Evolutionary conservation across 352 stramenopile species (phyloP).

Genomic region (Thalassiosira oceanica): DNA sequence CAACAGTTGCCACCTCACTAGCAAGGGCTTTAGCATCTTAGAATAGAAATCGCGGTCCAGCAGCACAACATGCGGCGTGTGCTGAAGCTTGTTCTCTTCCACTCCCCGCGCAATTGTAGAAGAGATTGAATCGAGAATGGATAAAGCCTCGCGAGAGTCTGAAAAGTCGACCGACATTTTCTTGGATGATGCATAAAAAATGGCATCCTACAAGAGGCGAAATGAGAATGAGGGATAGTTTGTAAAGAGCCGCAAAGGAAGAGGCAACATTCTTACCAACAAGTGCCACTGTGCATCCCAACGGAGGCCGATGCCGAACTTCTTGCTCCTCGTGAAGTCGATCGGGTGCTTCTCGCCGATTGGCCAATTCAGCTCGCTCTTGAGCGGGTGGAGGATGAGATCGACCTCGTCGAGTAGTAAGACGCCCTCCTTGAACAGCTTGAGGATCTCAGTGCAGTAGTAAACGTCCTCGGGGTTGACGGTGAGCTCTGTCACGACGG

Average conservation of each 20-base stretch:
- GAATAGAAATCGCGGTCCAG: constrained; percentile 96
- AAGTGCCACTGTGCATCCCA: constrained; percentile 91
- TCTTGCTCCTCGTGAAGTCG: constrained; percentile 85
- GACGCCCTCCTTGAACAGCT: constrained; percentile 83
- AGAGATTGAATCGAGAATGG: constrained; percentile 87
- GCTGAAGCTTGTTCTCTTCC: constrained; percentile 89
- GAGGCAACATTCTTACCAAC: constrained; percentile 56
- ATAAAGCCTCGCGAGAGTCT: constrained; percentile 83
- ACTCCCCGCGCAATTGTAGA: constrained; percentile 88
- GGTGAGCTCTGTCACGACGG: constrained; percentile 69
- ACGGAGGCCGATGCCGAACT: constrained; percentile 85
- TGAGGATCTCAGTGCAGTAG: constrained; percentile 84
- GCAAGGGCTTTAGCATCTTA: constrained; percentile 88
- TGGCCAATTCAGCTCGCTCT: constrained; percentile 90
- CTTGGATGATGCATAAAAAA: constrained; percentile 86
- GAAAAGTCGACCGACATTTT: constrained; percentile 87
- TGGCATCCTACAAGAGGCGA: constrained; percentile 85
- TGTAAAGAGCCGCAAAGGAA: not conserved
- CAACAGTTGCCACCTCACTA: constrained; percentile 89
- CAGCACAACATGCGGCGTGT: constrained; percentile 96
- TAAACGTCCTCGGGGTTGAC: constrained; percentile 81
- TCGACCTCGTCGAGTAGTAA: constrained; percentile 90
- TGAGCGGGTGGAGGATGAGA: constrained; percentile 87
- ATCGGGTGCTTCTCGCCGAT: constrained; percentile 87
- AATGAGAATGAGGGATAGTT: not conserved